A percentile compares a stretch with the other conserved stretches of the same genome.
Evolutionary conservation across 257 asterid species (phyloP).

Genomic region (Linaria vulgaris): DNA sequence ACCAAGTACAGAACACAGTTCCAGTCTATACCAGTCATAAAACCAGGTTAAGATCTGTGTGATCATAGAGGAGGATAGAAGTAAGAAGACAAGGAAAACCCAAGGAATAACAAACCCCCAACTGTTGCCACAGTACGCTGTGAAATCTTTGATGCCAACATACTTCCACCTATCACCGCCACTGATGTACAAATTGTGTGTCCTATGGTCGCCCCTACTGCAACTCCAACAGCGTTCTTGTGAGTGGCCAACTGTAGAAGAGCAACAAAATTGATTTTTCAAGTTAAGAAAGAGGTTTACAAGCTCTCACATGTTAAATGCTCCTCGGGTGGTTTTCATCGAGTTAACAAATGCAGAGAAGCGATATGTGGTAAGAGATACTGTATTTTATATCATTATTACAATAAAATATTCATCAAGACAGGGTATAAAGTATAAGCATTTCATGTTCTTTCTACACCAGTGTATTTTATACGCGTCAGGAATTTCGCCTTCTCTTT

Average conservation of each 20-base stretch:
- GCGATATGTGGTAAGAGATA: neutral
- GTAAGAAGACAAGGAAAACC: slow-evolving; percentile 55
- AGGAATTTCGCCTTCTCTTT: no score
- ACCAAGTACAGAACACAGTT: neutral
- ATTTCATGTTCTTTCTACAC: neutral
- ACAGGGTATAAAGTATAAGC: neutral
- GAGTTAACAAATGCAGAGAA: neutral
- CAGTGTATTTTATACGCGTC: neutral
- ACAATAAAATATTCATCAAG: neutral
- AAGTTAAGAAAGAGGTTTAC: neutral
- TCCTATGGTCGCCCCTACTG: slow-evolving; percentile 77
- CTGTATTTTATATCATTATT: neutral
- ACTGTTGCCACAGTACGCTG: slow-evolving; percentile 89
- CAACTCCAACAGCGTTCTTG: slow-evolving; percentile 91
- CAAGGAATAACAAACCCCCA: slow-evolving; percentile 89
- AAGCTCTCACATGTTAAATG: neutral
- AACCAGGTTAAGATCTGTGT: slow-evolving; percentile 7
- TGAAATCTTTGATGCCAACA: slow-evolving; percentile 92
- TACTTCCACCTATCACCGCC: slow-evolving; percentile 97
- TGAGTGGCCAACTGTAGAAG: slow-evolving; percentile 80
- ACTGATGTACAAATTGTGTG: slow-evolving; percentile 88
- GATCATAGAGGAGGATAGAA: slow-evolving; percentile 22
- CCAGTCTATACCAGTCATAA: neutral
- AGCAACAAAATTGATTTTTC: neutral
- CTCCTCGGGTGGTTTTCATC: neutral